Base-by-base conservation (phyloP, 805 yeast species). In the Saccharomycopsis sp. region DNA sequence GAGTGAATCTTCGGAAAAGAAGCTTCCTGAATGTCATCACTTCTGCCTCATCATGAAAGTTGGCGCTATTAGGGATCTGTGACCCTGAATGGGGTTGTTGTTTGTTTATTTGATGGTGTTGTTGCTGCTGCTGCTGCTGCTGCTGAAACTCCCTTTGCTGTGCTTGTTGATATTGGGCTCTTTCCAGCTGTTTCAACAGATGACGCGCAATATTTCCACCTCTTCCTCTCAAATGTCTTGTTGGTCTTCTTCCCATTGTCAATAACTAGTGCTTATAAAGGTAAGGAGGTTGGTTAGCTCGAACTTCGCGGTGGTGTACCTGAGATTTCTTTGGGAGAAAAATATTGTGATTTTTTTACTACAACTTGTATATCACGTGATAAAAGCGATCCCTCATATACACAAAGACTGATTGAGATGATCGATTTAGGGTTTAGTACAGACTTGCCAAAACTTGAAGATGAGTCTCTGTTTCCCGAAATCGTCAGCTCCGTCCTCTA, bases 401-500 rank as follows among this genome's bases (percentile, higher is more conserved):
- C 9, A 25, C 29, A n/a, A n/a, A n/a, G n/a, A n/a, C n/a, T n/a
- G n/a, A n/a, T n/a, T n/a, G n/a, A n/a, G n/a, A n/a, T n/a, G n/a
- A n/a, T n/a, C n/a, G n/a, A n/a, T n/a, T n/a, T n/a, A n/a, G n/a
- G n/a, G n/a, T n/a, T n/a, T n/a, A n/a, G n/a, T n/a, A n/a, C n/a
- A n/a, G n/a, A n/a, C n/a, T n/a, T n/a, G n/a, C 45, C 45, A 41
- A n/a, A 16, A 22, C 27, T 41, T 72, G 56, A 71, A 75, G 30
- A 75, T 57, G 53, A 77, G 88, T 19, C 64, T 55, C 41, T 77
- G 77, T 22, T 67, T 68, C 0, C 96, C 96, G 65, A 86, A 88
- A 55, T 88, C 96, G 54, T 89, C 98, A 41, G 60, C 62, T 0
- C 96, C 96, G 3, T 67, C 59, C 45, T 82, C 86, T 3, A 57